These are phyloP conservation scores for Colletotrichum brevisporum DNA, from an alignment of 2,329 filamentous ascomycete species.

Conservation along the genomic window DNA sequence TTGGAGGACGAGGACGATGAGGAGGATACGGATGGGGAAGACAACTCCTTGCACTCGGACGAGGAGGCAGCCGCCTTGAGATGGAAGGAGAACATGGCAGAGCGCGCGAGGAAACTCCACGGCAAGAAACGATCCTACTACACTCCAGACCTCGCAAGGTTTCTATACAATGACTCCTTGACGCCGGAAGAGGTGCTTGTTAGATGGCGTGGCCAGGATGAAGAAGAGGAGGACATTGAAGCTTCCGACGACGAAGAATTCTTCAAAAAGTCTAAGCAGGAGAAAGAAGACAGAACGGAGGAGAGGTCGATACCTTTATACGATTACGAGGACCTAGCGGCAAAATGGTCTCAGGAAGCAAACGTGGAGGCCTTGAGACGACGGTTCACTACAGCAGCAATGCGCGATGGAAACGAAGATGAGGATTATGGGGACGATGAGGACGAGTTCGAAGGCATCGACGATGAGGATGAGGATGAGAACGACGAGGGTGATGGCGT, in stretches of 20 bases:
- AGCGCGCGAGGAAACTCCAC: slow-evolving; percentile 81
- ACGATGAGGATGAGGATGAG: slow-evolving; percentile 65
- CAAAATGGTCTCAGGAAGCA: slow-evolving; percentile 87
- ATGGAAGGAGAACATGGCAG: slow-evolving; percentile 91
- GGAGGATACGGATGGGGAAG: slow-evolving; percentile 64
- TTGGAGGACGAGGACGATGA: slow-evolving; percentile 63
- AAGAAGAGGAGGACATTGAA: slow-evolving; percentile 71
- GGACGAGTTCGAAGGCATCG: slow-evolving; percentile 64
- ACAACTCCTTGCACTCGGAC: slow-evolving; percentile 61
- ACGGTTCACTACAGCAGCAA: slow-evolving; percentile 80
- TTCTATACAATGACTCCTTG: slow-evolving; percentile 90
- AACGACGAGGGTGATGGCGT: slow-evolving; percentile 66
- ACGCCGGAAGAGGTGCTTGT: slow-evolving; percentile 81
- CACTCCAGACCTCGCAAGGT: slow-evolving; percentile 84
- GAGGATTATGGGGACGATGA: slow-evolving; percentile 66
- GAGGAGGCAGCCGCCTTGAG: slow-evolving; percentile 81
- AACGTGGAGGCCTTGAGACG: slow-evolving; percentile 81
- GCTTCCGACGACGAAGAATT: slow-evolving; percentile 73
- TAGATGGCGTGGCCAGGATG: slow-evolving; percentile 81
- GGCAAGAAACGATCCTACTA: slow-evolving; percentile 80
- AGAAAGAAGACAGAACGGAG: slow-evolving; percentile 81
- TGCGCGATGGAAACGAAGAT: slow-evolving; percentile 55
- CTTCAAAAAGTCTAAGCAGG: slow-evolving; percentile 74
- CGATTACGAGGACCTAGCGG: slow-evolving; percentile 84
- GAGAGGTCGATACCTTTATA: slow-evolving; percentile 84